These are phyloP conservation scores for Auxenochlorella pyrenoidosa DNA, from an alignment of 139 green algal species.

Conservation along the genomic window DNA sequence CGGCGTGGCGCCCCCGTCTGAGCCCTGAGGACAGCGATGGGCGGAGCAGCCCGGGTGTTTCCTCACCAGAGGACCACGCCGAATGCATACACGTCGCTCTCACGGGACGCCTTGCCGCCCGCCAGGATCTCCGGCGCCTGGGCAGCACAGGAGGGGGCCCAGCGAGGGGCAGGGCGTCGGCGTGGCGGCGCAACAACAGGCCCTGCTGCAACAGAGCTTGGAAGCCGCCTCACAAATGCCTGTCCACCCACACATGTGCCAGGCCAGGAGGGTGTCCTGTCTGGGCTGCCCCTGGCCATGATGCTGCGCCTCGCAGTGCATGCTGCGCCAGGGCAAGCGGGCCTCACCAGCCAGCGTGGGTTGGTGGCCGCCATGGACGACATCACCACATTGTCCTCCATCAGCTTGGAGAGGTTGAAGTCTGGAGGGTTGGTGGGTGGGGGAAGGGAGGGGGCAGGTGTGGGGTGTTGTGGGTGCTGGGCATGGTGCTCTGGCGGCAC, in stretches of 20 bases:
- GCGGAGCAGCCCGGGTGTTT: not conserved
- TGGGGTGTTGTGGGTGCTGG: not conserved
- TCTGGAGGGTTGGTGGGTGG: slow-evolving; percentile 38
- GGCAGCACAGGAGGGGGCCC: not conserved
- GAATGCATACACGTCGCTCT: slow-evolving; percentile 67
- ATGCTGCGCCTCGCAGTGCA: too few relatives aligned
- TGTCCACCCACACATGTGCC: too few relatives aligned
- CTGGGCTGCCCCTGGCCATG: too few relatives aligned
- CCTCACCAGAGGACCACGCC: slow-evolving; percentile 58
- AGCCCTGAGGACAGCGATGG: too few relatives aligned
- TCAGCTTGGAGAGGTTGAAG: slow-evolving; percentile 71
- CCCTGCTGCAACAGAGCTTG: too few relatives aligned
- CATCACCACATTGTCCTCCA: slow-evolving; percentile 61
- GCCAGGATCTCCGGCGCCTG: slow-evolving; percentile 66
- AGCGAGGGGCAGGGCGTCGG: not conserved
- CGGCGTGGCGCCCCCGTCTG: too few relatives aligned
- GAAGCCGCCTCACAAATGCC: too few relatives aligned
- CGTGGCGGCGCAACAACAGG: too few relatives aligned
- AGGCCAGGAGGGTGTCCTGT: too few relatives aligned
- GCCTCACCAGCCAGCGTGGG: slow-evolving; percentile 58
- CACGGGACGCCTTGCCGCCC: slow-evolving; percentile 46
- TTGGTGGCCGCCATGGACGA: slow-evolving; percentile 67
- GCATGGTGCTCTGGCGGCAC: too few relatives aligned
- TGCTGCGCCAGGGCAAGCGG: too few relatives aligned
- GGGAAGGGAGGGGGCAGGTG: not conserved